Evolutionary conservation across 176 grass and related monocot species (phyloP), one percentile per base, ranked within the genome.

Genomic region (Puccinellia tenuiflora): DNA sequence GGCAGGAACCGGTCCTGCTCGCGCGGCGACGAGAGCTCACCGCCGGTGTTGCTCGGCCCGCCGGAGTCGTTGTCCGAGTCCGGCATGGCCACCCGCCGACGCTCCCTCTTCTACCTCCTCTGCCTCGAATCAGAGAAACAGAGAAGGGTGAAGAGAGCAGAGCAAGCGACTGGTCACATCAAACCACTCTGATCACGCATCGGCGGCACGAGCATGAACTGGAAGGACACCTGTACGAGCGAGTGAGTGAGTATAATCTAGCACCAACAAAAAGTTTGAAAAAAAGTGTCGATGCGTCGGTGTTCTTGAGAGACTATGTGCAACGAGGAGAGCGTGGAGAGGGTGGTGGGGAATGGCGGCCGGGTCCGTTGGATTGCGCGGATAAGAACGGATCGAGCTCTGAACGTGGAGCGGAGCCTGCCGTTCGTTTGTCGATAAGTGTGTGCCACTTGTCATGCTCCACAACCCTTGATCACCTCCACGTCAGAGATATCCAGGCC

Each of bases 1-100:
- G 93, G 96, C 39, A 98, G 90, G 84, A 98, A 95, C 45, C 96
- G 85, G 85, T 98, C 96, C 83, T 95, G 93, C 93, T 95, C 93
- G 73, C 87, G 78, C n/a, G 78, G 85, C 24, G 87, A 94, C 6
- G 72, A 91, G 0, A 90, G 83, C 35, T 90, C 90, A 50, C 88
- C 88, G 21, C 90, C 87, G 1, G 86, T 63, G 79, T 84, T 73
- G 77, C 90, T 87, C 47, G 84, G 88, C 1, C 91, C 94, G 70
- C 88, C 92, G 2, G 96, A 98, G 45, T 98, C 92, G 67, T 95
- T 98, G 67, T 98, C 92, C 60, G 96, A 95, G 54, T 98, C 95
- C 75, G 88, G 84, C 95, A 98, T 98, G 61, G 24, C 40, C 3
- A 35, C 17, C 1, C n/a, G 1, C 5, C 43, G 43, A 46, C 43